Percentiles rank a stretch among this genome's conserved stretches.
Evolutionary conservation across 345 rosid species (phyloP).

Genomic region (Hibiscus trionum): DNA sequence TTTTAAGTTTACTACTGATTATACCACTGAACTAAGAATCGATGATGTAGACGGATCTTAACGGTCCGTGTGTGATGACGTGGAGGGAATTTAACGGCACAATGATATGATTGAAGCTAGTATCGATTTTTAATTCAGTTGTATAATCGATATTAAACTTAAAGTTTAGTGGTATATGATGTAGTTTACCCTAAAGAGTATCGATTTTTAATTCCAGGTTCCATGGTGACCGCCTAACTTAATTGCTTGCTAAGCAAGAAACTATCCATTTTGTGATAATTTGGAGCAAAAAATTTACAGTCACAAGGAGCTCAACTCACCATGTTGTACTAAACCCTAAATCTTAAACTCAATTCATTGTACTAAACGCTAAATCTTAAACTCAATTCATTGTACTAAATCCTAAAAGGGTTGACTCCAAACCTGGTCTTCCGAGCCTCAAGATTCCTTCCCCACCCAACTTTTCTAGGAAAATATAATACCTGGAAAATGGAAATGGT

Average conservation of each 20-base stretch:
- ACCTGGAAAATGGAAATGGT: slow-evolving; percentile 8
- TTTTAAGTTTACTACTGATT: too few species aligned
- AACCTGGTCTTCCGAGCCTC: not conserved
- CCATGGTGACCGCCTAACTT: not conserved
- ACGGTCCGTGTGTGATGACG: too few species aligned
- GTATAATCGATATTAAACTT: too few species aligned
- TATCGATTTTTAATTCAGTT: too few species aligned
- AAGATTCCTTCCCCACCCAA: slow-evolving; percentile 15
- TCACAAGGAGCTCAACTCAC: not conserved
- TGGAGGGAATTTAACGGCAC: too few species aligned
- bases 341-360: not conserved
- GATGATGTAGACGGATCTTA: too few species aligned
- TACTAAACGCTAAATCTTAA: too few species aligned
- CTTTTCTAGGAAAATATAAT: not conserved
- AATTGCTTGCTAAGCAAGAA: not conserved
- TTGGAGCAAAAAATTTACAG: not conserved
- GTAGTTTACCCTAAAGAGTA: too few species aligned
- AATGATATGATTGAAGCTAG: too few species aligned
- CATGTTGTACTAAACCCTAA: too few species aligned
- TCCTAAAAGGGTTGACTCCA: not conserved
- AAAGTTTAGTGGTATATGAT: too few species aligned
- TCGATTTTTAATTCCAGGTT: not conserved
- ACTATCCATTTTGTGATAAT: not conserved
- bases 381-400: not conserved
- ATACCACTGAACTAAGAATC: too few species aligned